Evolutionary conservation across 2,329 filamentous ascomycete genomes (phyloP).

Genomic region (Ceratocystis cubensis): DNA sequence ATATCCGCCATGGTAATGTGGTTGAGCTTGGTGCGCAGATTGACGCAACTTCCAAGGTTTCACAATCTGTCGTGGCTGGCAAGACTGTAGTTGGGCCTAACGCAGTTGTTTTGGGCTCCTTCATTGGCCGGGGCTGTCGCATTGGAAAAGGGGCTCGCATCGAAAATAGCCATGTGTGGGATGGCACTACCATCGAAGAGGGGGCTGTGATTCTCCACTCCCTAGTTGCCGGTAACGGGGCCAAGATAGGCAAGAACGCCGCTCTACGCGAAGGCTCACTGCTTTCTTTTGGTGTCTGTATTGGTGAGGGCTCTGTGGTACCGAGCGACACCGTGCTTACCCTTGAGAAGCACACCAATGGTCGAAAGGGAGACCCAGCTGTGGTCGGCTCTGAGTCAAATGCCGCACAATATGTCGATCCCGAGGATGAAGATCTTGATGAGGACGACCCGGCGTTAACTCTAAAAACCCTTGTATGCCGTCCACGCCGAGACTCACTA

Average conservation of each 20-base stretch:
- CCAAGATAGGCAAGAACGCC: slow-evolving; percentile 57
- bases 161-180: slow-evolving; percentile 76
- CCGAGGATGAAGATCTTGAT: slow-evolving; percentile 39
- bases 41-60: slow-evolving; percentile 57
- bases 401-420: slow-evolving; percentile 37
- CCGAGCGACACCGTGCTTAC: slow-evolving; percentile 28
- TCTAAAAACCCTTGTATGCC: slow-evolving; percentile 44
- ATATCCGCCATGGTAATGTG: slow-evolving; percentile 28
- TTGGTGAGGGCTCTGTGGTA: slow-evolving; percentile 49
- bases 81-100: slow-evolving; percentile 63
- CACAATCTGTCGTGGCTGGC: slow-evolving; percentile 62
- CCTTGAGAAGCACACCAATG: slow-evolving; percentile 23
- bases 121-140: slow-evolving; percentile 71
- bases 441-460: slow-evolving; percentile 39
- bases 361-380: slow-evolving; percentile 29
- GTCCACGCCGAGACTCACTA: slow-evolving; percentile 39
- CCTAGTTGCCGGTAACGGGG: slow-evolving; percentile 58
- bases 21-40: slow-evolving; percentile 62
- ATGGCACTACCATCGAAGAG: slow-evolving; percentile 66
- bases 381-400: slow-evolving; percentile 40
- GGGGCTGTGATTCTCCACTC: slow-evolving; percentile 56
- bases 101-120: slow-evolving; percentile 57
- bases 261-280: slow-evolving; percentile 60
- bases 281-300: slow-evolving; percentile 63
- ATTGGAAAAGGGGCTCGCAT: slow-evolving; percentile 77